Base-by-base conservation (phyloP, 2,329 filamentous ascomycete species). In the Alternaria arborescens region DNA sequence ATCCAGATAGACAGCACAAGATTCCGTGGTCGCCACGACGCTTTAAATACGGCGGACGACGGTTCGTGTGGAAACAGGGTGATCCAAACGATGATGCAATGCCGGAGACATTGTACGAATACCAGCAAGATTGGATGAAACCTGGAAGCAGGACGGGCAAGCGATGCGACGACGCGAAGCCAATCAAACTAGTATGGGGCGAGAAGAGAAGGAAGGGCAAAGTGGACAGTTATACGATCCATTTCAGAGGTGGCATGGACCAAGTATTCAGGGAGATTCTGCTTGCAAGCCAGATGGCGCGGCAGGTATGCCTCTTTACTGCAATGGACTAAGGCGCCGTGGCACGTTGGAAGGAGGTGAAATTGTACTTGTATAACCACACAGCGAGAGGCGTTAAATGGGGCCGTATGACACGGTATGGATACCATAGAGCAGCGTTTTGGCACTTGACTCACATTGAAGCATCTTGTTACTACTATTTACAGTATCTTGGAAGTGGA, bases 11-110 rank as follows among this genome's bases (percentile, higher is more conserved):
- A 7, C 72, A 74, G 52, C 73, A 77, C 40, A 78, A 77, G 62
- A 72, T 77, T n/a, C 76, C 76, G 2, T 78, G 76, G 76, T 77
- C 74, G 16, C 76, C 76, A 18, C 72, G 76, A n/a, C 71, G 76
- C 26, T 77, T 78, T 55, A 77, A 65, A 7, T 78, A 77, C 47
- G 76, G 75, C 41, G 76, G 76, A 10, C 74, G 76, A 8, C 69
- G 73, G 20, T 78, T 78, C 56, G 76, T 79, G 20, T 86, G 82
- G 80, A 82, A 72, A 36, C 75, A 75, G 8, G 81, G 78, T 20
- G 68, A 78, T 22, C 79, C 82, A 3, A 73, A 85, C 69, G 83
- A 85, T 62, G 82, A 85, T 38, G 73, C 75, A 6, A 78, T 78
- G 76, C 75, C 75, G 6, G 76, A 78, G 66, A 76, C 75, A 5